These are phyloP conservation scores for Aureobasidium sp. DNA, from an alignment of 2,329 filamentous ascomycete genomes.

Conservation along the genomic window DNA sequence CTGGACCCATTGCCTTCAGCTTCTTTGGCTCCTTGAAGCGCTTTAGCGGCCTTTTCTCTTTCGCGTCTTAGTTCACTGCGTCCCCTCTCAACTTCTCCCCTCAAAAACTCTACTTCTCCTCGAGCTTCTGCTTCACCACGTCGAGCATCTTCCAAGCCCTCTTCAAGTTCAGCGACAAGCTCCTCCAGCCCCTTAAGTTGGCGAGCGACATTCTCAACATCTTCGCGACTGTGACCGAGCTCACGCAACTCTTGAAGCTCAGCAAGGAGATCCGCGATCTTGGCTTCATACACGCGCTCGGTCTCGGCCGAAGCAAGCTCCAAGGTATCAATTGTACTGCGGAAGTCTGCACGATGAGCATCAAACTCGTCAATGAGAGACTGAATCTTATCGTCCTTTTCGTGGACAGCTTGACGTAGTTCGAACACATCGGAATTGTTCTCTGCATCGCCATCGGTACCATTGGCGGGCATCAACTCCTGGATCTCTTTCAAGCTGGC, in stretches of 20 bases:
- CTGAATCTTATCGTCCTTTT: slow-evolving; percentile 95
- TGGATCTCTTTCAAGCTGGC: slow-evolving; percentile 75
- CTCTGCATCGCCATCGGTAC: slow-evolving; percentile 65
- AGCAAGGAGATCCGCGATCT: slow-evolving; percentile 75
- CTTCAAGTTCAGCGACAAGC: slow-evolving; percentile 91
- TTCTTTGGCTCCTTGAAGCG: slow-evolving; percentile 45
- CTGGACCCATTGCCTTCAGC: slow-evolving; percentile 29
- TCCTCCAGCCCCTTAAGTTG: slow-evolving; percentile 95
- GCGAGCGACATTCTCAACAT: slow-evolving; percentile 82
- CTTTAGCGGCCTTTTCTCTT: slow-evolving; percentile 68
- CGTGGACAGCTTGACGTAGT: slow-evolving; percentile 72
- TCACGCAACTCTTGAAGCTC: slow-evolving; percentile 69
- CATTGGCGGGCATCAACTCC: slow-evolving; percentile 59
- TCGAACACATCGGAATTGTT: slow-evolving; percentile 36
- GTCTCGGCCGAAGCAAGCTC: slow-evolving; percentile 95
- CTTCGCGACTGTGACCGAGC: slow-evolving; percentile 72
- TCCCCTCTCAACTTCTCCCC: slow-evolving; percentile 89
- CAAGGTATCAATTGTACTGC: slow-evolving; percentile 92
- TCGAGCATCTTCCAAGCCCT: slow-evolving; percentile 89
- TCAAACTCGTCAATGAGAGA: slow-evolving; percentile 93
- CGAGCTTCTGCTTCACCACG: slow-evolving; percentile 91
- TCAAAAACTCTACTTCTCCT: slow-evolving; percentile 89
- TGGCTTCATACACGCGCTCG: slow-evolving; percentile 89
- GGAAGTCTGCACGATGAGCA: slow-evolving; percentile 86
- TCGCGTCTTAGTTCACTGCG: slow-evolving; percentile 82